A percentile compares a stretch with the other conserved stretches of the same genome.
Conservation (phyloP, 306 rosid genomes). For the Corylus heterophylla region DNA sequence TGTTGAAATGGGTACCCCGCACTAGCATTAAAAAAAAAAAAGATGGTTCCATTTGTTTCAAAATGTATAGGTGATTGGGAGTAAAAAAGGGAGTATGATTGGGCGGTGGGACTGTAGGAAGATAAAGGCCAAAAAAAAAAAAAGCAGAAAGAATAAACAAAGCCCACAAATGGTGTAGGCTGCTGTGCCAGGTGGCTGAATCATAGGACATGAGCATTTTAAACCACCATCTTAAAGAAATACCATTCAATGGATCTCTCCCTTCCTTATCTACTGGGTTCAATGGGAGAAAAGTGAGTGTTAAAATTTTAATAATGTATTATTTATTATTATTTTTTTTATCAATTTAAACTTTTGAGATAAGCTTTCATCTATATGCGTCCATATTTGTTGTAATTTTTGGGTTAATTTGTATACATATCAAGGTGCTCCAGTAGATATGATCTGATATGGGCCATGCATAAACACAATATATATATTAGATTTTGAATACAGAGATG, state of each 20-base stretch:
- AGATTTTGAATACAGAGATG: not conserved
- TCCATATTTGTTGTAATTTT: too few relatives aligned
- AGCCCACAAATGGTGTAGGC: conserved; percentile 15
- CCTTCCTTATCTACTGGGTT: too few relatives aligned
- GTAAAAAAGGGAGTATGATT: conserved; percentile 8
- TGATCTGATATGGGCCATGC: not conserved
- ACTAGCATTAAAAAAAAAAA: too few relatives aligned
- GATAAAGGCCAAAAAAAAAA: not conserved
- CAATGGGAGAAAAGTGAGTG: too few relatives aligned
- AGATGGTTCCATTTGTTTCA: too few relatives aligned
- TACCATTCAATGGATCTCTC: not conserved
- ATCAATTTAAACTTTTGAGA: too few relatives aligned
- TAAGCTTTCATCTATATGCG: too few relatives aligned
- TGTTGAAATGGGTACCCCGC: not conserved
- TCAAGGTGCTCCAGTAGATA: not conserved
- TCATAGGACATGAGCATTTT: conserved; percentile 12
- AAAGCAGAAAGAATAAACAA: conserved; percentile 15
- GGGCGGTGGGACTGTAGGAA: conserved; percentile 43
- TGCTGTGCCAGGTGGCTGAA: conserved; percentile 38
- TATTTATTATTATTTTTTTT: too few relatives aligned
- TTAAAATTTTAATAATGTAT: too few relatives aligned
- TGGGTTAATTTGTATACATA: not conserved
- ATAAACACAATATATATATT: not conserved
- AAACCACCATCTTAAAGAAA: conserved; percentile 15
- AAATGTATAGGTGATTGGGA: conserved; percentile 13